These are phyloP conservation scores for Naganishia vaughanmartiniae DNA, from an alignment of 768 basidiomycete species.

Conservation along the genomic window DNA sequence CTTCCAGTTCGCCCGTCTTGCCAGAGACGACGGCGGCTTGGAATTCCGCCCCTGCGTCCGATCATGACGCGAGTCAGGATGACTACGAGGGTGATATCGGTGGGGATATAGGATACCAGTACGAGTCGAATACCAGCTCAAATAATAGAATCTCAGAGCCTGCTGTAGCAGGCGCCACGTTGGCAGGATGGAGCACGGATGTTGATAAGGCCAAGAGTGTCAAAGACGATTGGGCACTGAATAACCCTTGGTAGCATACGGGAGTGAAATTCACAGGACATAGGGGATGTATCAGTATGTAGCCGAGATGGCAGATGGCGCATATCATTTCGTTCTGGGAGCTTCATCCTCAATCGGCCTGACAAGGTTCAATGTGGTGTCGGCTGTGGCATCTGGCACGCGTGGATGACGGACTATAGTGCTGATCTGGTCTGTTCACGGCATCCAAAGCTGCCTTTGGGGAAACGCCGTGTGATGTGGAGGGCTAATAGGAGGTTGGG, in stretches of 20 bases:
- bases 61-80: neutral
- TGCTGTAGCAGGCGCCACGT: conserved; percentile 14
- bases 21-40: conserved; percentile 10
- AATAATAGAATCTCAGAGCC: conserved; percentile 15
- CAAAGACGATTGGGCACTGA: conserved; percentile 41
- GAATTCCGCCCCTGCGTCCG: neutral
- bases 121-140: neutral
- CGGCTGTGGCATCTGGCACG: too few relatives aligned
- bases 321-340: too few relatives aligned
- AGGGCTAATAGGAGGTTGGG: too few relatives aligned
- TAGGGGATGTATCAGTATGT: too few relatives aligned
- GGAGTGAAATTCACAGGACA: too few relatives aligned
- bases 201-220: conserved; percentile 33
- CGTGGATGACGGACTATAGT: too few relatives aligned
- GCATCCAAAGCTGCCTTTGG: too few relatives aligned
- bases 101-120: conserved; percentile 35
- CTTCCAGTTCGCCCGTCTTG: neutral
- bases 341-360: too few relatives aligned
- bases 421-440: too few relatives aligned
- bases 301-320: too few relatives aligned
- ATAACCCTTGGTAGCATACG: conserved; percentile 42
- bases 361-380: too few relatives aligned
- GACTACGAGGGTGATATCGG: conserved; percentile 32
- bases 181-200: conserved; percentile 9
- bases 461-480: too few relatives aligned